A percentile compares a stretch with the other conserved stretches of the same genome.
These are phyloP conservation scores for Rhododendron griersonianum DNA, from an alignment of 148 eudicot genomes.

Conservation along the genomic window DNA sequence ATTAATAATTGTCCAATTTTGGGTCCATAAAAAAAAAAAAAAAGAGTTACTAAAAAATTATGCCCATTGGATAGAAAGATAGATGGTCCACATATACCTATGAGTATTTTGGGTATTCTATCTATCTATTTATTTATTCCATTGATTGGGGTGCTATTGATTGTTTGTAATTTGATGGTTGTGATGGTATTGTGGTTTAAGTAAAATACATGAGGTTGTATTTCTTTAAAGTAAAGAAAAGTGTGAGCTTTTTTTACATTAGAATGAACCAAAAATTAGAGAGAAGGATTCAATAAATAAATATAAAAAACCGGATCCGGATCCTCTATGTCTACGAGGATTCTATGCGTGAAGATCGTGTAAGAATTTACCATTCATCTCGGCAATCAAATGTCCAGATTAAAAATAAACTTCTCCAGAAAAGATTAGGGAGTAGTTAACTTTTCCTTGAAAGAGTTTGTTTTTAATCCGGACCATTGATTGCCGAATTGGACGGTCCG, in stretches of 20 bases:
- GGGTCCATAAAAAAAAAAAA: too few species aligned
- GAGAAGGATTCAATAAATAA: not conserved
- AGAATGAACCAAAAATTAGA: not conserved
- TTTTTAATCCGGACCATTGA: too few species aligned
- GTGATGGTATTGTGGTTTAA: not conserved
- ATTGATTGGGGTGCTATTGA: not conserved
- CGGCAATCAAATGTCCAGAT: too few species aligned
- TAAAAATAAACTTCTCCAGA: too few species aligned
- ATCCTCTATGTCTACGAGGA: too few species aligned
- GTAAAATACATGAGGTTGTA: not conserved
- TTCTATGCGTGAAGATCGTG: too few species aligned
- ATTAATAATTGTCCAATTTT: not conserved
- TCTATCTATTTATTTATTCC: not conserved
- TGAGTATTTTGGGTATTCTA: not conserved
- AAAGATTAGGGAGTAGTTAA: too few species aligned
- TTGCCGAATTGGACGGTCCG: too few species aligned
- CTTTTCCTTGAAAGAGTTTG: too few species aligned
- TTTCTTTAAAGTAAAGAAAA: not conserved
- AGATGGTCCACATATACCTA: not conserved
- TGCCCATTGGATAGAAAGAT: not conserved
- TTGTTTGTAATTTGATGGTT: not conserved
- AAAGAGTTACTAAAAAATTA: not conserved
- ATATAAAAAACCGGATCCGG: too few species aligned
- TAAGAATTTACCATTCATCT: too few species aligned
- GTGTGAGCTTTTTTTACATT: not conserved